Evolutionary conservation across 345 rosid genomes (phyloP).

Genomic region (Rhizophora mangle): DNA sequence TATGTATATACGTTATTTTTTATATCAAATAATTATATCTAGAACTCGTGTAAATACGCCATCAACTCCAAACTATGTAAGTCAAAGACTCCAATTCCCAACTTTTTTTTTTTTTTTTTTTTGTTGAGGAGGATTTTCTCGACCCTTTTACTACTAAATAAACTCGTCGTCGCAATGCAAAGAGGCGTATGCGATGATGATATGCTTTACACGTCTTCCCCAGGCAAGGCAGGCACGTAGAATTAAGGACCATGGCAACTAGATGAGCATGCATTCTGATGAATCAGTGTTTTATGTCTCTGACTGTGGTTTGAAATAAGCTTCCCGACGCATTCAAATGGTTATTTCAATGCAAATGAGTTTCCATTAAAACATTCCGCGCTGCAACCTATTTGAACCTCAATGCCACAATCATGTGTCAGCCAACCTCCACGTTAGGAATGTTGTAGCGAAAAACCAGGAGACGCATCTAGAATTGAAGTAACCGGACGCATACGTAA

Average conservation of each 20-base stretch:
- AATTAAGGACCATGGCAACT: neutral
- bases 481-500: neutral
- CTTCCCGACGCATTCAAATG: slow-evolving; percentile 33
- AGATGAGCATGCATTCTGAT: neutral
- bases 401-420: neutral
- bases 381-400: neutral
- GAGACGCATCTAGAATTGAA: slow-evolving; percentile 2
- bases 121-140: too few relatives aligned
- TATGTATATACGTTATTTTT: too few relatives aligned
- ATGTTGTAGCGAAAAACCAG: slow-evolving; percentile 9
- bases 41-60: too few relatives aligned
- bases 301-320: neutral
- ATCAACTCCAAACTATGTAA: too few relatives aligned
- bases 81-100: too few relatives aligned
- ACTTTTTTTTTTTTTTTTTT: too few relatives aligned
- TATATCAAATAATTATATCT: too few relatives aligned
- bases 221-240: neutral
- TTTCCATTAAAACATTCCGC: slow-evolving; percentile 7
- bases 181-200: neutral
- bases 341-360: slow-evolving; percentile 20
- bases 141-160: too few relatives aligned
- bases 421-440: neutral
- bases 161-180: too few relatives aligned
- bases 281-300: slow-evolving; percentile 12
- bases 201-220: neutral